Conservation (phyloP, 2,329 filamentous ascomycete genomes). For the Cryphonectria radicalis region DNA sequence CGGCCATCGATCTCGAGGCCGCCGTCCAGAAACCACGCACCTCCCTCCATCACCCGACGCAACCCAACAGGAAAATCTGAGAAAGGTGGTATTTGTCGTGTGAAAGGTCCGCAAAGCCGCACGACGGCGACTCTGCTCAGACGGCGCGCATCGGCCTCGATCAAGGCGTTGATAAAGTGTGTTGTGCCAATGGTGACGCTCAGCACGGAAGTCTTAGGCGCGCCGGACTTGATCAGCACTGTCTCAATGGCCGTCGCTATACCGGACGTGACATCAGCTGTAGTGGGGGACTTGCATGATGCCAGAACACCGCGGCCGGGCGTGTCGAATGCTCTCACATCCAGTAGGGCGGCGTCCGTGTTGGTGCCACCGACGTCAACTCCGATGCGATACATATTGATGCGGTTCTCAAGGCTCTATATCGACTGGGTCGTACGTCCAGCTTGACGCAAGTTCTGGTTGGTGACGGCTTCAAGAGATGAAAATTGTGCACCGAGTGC, state of each 20-base stretch:
- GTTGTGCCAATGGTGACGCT: slow-evolving; percentile 60
- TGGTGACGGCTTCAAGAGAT: background rate
- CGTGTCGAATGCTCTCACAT: slow-evolving; percentile 43
- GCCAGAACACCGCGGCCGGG: slow-evolving; percentile 50
- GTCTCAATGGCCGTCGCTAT: slow-evolving; percentile 52
- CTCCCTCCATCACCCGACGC: slow-evolving; percentile 50
- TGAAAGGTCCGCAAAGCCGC: slow-evolving; percentile 58
- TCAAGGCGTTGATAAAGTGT: slow-evolving; percentile 63
- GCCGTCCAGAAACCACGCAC: slow-evolving; percentile 49
- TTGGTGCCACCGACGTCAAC: slow-evolving; percentile 57
- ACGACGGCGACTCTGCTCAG: slow-evolving; percentile 58
- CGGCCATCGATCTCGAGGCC: slow-evolving; percentile 41
- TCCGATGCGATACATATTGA: slow-evolving; percentile 45
- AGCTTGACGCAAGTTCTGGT: background rate
- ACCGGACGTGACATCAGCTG: slow-evolving; percentile 50
- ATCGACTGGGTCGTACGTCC: background rate
- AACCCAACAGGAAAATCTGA: slow-evolving; percentile 58
- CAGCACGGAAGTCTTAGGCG: slow-evolving; percentile 45
- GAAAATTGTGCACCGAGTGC: background rate
- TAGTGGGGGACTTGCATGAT: slow-evolving; percentile 55
- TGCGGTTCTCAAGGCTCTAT: background rate
- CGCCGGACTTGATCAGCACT: slow-evolving; percentile 39
- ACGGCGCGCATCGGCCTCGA: slow-evolving; percentile 55
- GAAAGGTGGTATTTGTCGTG: slow-evolving; percentile 54
- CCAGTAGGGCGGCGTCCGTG: slow-evolving; percentile 57